Percentiles rank a stretch among this genome's conserved stretches.
These are phyloP conservation scores for Chlamydomonas urium DNA, from an alignment of 139 green algal genomes.

Conservation along the genomic window DNA sequence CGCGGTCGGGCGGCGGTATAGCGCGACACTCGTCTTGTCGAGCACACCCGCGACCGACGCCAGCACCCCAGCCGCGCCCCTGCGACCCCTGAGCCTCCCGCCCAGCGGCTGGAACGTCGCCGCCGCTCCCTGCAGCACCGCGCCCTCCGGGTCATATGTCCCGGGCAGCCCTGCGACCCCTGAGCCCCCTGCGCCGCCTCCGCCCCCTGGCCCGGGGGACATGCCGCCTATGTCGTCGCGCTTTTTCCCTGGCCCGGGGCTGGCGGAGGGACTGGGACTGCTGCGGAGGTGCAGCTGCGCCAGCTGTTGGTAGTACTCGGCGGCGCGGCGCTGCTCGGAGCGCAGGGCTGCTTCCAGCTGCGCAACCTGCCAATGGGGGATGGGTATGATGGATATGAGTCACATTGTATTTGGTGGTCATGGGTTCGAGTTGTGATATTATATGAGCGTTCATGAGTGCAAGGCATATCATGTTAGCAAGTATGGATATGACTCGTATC, in stretches of 20 bases:
- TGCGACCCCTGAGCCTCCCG: slow-evolving; percentile 21
- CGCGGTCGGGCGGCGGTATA: slow-evolving; percentile 27
- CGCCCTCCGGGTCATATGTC: slow-evolving; percentile 31
- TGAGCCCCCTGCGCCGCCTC: no score
- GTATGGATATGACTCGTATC: no score
- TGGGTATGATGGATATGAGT: no score
- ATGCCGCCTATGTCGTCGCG: neutral
- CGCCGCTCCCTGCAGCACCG: slow-evolving; percentile 22
- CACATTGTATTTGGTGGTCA: no score
- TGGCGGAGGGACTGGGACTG: neutral
- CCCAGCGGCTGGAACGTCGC: slow-evolving; percentile 32
- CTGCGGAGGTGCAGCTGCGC: neutral
- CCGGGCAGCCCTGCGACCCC: neutral
- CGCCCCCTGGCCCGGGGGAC: neutral
- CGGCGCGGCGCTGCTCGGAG: slow-evolving; percentile 21
- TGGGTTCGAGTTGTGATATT: no score
- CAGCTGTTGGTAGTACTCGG: slow-evolving; percentile 22
- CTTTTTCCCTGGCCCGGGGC: slow-evolving; percentile 3
- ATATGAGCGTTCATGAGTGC: no score
- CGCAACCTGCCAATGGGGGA: neutral
- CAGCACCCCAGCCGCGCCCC: slow-evolving; percentile 12
- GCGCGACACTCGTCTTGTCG: slow-evolving; percentile 24
- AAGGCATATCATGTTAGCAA: no score
- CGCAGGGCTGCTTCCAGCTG: slow-evolving; percentile 23
- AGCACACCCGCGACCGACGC: slow-evolving; percentile 10